Base-by-base conservation (phyloP, 2,329 filamentous ascomycete genomes). In the Diaporthe aspalathi region DNA sequence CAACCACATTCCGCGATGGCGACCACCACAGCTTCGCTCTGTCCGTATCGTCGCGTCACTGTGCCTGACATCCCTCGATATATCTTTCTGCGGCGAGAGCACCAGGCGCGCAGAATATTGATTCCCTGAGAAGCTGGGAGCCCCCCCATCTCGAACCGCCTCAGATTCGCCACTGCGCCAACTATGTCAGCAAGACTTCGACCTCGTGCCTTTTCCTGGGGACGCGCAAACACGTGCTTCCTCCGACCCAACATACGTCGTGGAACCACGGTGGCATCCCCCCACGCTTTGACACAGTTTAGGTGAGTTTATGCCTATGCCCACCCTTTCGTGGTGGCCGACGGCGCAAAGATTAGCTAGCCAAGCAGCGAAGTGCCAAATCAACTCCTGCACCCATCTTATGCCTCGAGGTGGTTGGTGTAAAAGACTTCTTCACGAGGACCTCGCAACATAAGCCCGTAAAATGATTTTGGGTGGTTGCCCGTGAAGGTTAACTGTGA, bases 291-390 rank as follows among this genome's bases (percentile, higher is more conserved):
- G 2, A 24, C 20, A 5, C 3, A 20, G n/a, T 5, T 14, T 35
- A 14, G 12, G 11, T 38, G 43, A 11, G 43, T 20, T n/a, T 40
- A 17, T 45, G n/a, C 20, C n/a, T 63, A n/a, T 32, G 47, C 43
- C 53, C 29, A 60, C 32, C 40, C 20, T 32, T 8, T 32, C 32
- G 8, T 8, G 32, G 32, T 32, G 32, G 24, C 9, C 43, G 17
- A 40, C 40, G 47, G 43, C 47, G 53, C 53, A 60, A 22, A 50
- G 53, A 68, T 68, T 50, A 45, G 66, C 66, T 53, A 50, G 43
- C 38, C 27, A 68, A 38, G 43, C 52, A 24, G 32, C 22, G 8
- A 54, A 12, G 67, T 50, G 35, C 52, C n/a, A 60, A 43, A 27
- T 22, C 22, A 52, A n/a, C 8, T 1, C 49, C 32, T 38, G 29